phyloP scores from a whole-genome alignment of 2,329 filamentous ascomycete species.

The Phyllosticta capitalensis region DNA sequence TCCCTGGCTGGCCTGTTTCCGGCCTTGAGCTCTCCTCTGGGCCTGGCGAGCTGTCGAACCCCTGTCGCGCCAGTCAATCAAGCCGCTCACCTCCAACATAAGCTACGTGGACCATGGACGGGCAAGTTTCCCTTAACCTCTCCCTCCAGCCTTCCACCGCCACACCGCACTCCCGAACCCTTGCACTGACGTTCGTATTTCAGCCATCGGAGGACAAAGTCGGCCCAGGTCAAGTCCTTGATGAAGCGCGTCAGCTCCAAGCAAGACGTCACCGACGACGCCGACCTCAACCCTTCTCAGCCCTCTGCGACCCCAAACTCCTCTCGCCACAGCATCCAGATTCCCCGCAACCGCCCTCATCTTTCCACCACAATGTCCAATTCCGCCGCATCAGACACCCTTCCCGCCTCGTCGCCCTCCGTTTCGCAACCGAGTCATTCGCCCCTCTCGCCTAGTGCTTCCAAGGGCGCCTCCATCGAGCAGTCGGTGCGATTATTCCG shows the following conservation, averaged over 20 bases:
- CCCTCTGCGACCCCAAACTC: slow-evolving; percentile 19
- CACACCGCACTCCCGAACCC: not conserved
- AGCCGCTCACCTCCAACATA: not conserved
- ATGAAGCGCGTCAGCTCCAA: slow-evolving; percentile 23
- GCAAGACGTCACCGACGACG: slow-evolving; percentile 22
- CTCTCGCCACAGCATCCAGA: slow-evolving; percentile 17
- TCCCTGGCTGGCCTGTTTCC: no score
- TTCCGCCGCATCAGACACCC: slow-evolving; percentile 6
- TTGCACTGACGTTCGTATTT: not conserved
- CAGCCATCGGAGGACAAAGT: slow-evolving; percentile 32
- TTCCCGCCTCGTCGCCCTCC: slow-evolving; percentile 16
- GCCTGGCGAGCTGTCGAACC: no score
- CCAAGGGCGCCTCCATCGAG: slow-evolving; percentile 53
- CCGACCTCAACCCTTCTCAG: slow-evolving; percentile 17
- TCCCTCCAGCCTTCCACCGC: no score
- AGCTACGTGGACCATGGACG: slow-evolving; percentile 4
- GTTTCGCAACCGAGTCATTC: slow-evolving; percentile 16
- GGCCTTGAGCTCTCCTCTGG: no score
- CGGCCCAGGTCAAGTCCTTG: slow-evolving; percentile 27
- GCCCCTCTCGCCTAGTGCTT: slow-evolving; percentile 20
- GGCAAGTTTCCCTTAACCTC: slow-evolving; percentile 5
- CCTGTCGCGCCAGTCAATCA: not conserved
- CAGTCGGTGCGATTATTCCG: slow-evolving; percentile 92
- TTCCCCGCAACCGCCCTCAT: slow-evolving; percentile 12
- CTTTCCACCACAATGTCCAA: slow-evolving; percentile 20